Conservation (phyloP, 495 filamentous ascomycete genomes). For the Lophiostoma macrostomum region DNA sequence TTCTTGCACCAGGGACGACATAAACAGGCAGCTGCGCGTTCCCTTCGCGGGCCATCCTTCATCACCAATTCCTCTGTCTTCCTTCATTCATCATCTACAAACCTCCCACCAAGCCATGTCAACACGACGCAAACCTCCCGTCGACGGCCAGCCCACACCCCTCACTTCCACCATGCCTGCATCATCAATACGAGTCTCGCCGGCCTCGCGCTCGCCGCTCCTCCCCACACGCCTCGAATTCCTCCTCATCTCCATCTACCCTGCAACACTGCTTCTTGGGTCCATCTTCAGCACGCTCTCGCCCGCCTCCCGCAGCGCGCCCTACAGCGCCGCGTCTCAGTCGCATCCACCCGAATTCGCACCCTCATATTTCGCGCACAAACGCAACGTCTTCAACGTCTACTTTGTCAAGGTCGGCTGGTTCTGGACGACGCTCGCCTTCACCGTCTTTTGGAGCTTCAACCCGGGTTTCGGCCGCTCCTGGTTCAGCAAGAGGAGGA, state of each 20-base stretch:
- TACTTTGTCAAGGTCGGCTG: slow-evolving; percentile 94
- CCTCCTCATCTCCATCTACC: slow-evolving; percentile 66
- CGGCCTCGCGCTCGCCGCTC: slow-evolving; percentile 44
- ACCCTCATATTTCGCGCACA: slow-evolving; percentile 88
- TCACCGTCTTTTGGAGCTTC: slow-evolving; percentile 58
- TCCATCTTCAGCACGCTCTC: slow-evolving; percentile 75
- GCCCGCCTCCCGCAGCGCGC: slow-evolving; percentile 58
- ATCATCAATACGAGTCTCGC: slow-evolving; percentile 8
- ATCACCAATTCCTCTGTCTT: no score
- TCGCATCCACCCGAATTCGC: slow-evolving; percentile 58
- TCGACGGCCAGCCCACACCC: slow-evolving; percentile 20
- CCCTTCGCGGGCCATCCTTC: no score
- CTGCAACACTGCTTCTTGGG: slow-evolving; percentile 70
- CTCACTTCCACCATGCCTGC: slow-evolving; percentile 23
- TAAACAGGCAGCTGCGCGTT: no score
- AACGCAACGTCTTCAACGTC: slow-evolving; percentile 84
- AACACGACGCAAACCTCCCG: slow-evolving; percentile 20
- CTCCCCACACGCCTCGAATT: slow-evolving; percentile 62
- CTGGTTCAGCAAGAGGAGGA: slow-evolving; percentile 39
- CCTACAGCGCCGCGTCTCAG: slow-evolving; percentile 55
- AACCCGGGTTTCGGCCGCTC: slow-evolving; percentile 54
- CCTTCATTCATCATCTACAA: no score
- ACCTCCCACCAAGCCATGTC: slow-evolving; percentile 19
- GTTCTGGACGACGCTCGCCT: slow-evolving; percentile 78
- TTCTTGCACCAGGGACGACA: no score